phyloP scores from a whole-genome alignment of 768 basidiomycete genomes.

The Leccinum boreale region DNA sequence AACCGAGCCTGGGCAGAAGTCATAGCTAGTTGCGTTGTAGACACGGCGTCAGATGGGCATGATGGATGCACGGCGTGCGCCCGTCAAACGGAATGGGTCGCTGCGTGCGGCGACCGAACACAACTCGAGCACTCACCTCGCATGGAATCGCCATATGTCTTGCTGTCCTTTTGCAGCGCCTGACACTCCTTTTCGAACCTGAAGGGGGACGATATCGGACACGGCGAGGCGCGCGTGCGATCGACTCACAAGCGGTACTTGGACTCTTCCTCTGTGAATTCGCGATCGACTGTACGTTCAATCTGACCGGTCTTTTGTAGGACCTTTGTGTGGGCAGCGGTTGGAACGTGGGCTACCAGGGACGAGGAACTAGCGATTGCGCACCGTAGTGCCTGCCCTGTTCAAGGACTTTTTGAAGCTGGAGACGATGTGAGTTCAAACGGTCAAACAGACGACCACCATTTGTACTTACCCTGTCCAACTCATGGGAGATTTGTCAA shows the following conservation, averaged over 20 bases:
- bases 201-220: neutral
- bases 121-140: conserved; percentile 51
- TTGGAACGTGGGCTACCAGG: conserved; percentile 5
- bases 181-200: conserved; percentile 98
- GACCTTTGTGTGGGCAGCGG: conserved; percentile 46
- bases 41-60: neutral
- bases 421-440: conserved; percentile 4
- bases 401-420: conserved; percentile 95
- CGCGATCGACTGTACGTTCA: conserved; percentile 90
- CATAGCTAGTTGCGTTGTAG: conserved; percentile 55
- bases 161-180: conserved; percentile 91
- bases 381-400: conserved; percentile 85
- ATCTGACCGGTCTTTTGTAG: conserved; percentile 99
- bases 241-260: conserved; percentile 78
- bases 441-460: neutral
- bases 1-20: conserved; percentile 88
- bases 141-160: conserved; percentile 93
- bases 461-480: conserved; percentile 47
- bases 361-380: conserved; percentile 23
- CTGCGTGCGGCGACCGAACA: neutral
- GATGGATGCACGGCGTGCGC: neutral
- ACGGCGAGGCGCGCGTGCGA: neutral
- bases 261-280: conserved; percentile 89
- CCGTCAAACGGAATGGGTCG: neutral
- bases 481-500: conserved; percentile 37